A percentile compares a stretch with the other conserved stretches of the same genome.
These are phyloP conservation scores for Raddia guianensis DNA, from an alignment of 176 grass and related monocot genomes.

Conservation along the genomic window DNA sequence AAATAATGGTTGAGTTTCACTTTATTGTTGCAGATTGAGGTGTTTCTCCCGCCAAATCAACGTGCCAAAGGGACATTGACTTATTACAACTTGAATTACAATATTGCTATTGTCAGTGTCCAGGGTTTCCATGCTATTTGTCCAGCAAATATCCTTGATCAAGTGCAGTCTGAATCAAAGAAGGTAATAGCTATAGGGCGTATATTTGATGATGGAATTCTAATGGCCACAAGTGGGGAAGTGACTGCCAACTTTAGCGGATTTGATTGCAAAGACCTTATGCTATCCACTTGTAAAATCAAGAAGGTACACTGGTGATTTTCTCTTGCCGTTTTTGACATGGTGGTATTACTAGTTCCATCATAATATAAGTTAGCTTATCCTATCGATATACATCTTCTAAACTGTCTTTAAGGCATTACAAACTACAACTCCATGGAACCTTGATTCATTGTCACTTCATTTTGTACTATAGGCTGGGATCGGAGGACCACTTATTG, in stretches of 20 bases:
- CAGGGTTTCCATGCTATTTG: background rate
- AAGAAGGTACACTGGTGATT: background rate
- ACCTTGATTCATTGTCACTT: too few relatives aligned
- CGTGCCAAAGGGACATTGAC: background rate
- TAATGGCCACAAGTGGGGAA: background rate
- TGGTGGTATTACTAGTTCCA: background rate
- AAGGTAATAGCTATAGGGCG: slow-evolving; percentile 7
- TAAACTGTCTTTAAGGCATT: background rate
- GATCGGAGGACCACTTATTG: too few relatives aligned
- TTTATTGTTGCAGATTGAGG: slow-evolving; percentile 7
- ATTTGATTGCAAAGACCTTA: slow-evolving; percentile 9
- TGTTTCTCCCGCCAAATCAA: background rate
- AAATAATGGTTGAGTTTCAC: background rate
- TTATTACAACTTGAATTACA: background rate
- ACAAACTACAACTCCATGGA: background rate
- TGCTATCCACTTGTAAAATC: slow-evolving; percentile 15
- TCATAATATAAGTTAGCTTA: background rate
- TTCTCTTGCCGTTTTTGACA: background rate
- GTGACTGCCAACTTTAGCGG: background rate
- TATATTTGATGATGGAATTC: background rate
- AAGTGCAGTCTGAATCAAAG: background rate
- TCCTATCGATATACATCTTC: background rate
- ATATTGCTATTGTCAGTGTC: background rate
- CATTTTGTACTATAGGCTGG: too few relatives aligned
- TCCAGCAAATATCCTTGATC: background rate